A percentile compares a stretch with the other conserved stretches of the same genome.
phyloP scores from a whole-genome alignment of 2,329 filamentous ascomycete genomes.

The Sporothrix mexicana region DNA sequence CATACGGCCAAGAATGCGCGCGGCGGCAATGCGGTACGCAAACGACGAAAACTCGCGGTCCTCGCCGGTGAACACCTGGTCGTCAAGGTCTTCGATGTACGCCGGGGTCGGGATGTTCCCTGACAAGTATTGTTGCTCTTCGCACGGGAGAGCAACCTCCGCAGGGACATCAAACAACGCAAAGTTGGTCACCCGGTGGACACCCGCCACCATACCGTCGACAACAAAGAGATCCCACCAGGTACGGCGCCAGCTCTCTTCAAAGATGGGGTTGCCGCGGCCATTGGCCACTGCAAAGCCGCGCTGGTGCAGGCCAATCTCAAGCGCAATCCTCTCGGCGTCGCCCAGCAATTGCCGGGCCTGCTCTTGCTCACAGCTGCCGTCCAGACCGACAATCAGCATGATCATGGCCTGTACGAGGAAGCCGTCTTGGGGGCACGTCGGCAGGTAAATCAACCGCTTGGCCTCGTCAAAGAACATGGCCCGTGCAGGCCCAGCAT shows the following conservation, averaged over 20 bases:
- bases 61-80: conserved; percentile 73
- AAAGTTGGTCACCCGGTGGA: conserved; percentile 75
- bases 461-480: conserved; percentile 65
- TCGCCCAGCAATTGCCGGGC: conserved; percentile 70
- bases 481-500: conserved; percentile 53
- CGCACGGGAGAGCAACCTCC: conserved; percentile 78
- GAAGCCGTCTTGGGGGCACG: conserved; percentile 61
- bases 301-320: conserved; percentile 75
- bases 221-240: conserved; percentile 89
- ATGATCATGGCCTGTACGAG: conserved; percentile 79
- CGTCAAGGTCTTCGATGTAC: conserved; percentile 76
- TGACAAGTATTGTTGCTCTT: conserved; percentile 73
- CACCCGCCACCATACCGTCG: conserved; percentile 82
- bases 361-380: conserved; percentile 71
- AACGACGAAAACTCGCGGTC: conserved; percentile 80
- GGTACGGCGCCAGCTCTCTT: conserved; percentile 84
- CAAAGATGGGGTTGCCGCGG: conserved; percentile 68
- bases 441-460: conserved; percentile 55
- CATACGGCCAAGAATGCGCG: conserved; percentile 77
- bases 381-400: conserved; percentile 78
- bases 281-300: conserved; percentile 70
- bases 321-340: conserved; percentile 73
- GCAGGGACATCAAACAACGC: conserved; percentile 69
- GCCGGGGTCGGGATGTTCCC: conserved; percentile 65
- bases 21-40: conserved; percentile 81